A percentile compares a stretch with the other conserved stretches of the same genome.
phyloP scores from a whole-genome alignment of 768 basidiomycete species.

The Ramaria rubella region DNA sequence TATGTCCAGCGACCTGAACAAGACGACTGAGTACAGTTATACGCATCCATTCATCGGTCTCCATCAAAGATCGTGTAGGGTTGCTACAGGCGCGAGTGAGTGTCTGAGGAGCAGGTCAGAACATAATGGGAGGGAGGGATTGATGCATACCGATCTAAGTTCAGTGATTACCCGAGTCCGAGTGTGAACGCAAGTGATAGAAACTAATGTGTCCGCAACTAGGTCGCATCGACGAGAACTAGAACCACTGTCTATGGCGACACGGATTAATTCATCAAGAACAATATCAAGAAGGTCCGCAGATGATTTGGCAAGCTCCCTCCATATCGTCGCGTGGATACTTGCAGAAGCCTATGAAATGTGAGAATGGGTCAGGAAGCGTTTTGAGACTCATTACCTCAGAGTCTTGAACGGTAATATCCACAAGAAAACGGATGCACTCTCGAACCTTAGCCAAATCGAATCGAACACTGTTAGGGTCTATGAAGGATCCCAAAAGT shows the following conservation, averaged over 20 bases:
- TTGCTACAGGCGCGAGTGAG: slow-evolving; percentile 66
- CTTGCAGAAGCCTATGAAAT: slow-evolving; percentile 48
- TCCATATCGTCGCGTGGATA: slow-evolving; percentile 74
- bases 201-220: slow-evolving; percentile 65
- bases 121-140: neutral
- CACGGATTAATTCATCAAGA: slow-evolving; percentile 72
- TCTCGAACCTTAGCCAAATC: slow-evolving; percentile 73
- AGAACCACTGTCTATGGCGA: slow-evolving; percentile 77
- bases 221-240: slow-evolving; percentile 70
- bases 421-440: slow-evolving; percentile 71
- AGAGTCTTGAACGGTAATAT: slow-evolving; percentile 62
- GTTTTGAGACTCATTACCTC: slow-evolving; percentile 40
- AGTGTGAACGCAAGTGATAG: slow-evolving; percentile 68
- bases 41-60: slow-evolving; percentile 74
- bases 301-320: slow-evolving; percentile 58
- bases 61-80: slow-evolving; percentile 53
- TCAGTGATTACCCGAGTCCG: slow-evolving; percentile 72
- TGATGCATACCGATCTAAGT: slow-evolving; percentile 61
- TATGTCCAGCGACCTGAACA: slow-evolving; percentile 63
- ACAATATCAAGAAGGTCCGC: slow-evolving; percentile 56
- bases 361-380: neutral
- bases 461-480: slow-evolving; percentile 59
- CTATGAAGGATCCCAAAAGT: slow-evolving; percentile 66
- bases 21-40: slow-evolving; percentile 75
- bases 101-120: slow-evolving; percentile 34